Evolutionary conservation across 257 asterid genomes (phyloP).

Genomic region (Primulina tabacum): DNA sequence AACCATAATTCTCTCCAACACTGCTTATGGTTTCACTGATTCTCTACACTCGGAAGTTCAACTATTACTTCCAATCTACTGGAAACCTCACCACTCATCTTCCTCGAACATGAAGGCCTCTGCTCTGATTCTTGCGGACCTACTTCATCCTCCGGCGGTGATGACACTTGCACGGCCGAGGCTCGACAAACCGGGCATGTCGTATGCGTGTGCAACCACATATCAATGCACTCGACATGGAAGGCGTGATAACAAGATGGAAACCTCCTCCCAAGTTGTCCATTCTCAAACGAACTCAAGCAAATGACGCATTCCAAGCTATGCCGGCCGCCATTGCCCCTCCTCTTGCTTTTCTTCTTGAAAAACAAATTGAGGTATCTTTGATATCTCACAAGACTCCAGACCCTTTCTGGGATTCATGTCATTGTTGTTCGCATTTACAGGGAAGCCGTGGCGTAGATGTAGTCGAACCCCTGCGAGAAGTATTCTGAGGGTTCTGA

Average conservation of each 20-base stretch:
- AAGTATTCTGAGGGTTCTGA: neutral
- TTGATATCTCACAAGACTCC: neutral
- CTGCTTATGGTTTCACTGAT: neutral
- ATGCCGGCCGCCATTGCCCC: neutral
- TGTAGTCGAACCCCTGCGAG: neutral
- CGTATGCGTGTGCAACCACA: conserved; percentile 78
- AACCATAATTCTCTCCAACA: neutral
- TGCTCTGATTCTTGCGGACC: neutral
- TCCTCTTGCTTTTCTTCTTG: neutral
- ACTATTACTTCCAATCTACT: neutral
- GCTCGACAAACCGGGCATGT: conserved; percentile 80
- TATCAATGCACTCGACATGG: conserved; percentile 77
- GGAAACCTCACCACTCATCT: neutral
- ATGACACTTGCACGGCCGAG: neutral
- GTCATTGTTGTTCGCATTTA: neutral
- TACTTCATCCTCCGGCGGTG: neutral
- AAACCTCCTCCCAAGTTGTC: neutral
- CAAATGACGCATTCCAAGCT: neutral
- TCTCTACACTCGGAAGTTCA: neutral
- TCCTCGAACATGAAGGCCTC: neutral
- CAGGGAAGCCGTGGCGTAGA: neutral
- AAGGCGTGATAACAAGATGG: neutral
- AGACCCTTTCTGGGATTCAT: neutral
- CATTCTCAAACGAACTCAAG: neutral
- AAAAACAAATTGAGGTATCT: neutral